phyloP scores from a whole-genome alignment of 768 basidiomycete species.

The Chalciporus piperatus region DNA sequence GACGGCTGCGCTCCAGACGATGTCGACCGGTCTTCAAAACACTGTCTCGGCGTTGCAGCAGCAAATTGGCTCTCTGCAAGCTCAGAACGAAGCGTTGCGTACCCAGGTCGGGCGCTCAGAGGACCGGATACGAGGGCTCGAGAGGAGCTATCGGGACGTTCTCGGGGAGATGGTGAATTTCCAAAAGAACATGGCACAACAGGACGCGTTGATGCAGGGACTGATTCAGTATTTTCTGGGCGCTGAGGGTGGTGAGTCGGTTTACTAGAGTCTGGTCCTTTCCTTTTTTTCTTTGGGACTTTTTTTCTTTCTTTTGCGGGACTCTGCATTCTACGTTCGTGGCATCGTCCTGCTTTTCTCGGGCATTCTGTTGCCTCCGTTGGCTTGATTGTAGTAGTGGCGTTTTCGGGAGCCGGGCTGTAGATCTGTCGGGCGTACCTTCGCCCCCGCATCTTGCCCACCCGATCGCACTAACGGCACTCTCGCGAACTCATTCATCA shows the following conservation, averaged over 20 bases:
- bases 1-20: slow-evolving; percentile 29
- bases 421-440: no score
- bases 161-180: slow-evolving; percentile 71
- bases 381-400: not conserved
- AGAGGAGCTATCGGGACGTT: slow-evolving; percentile 64
- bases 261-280: slow-evolving; percentile 2
- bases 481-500: no score
- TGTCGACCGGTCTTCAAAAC: slow-evolving; percentile 27
- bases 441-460: no score
- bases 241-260: slow-evolving; percentile 54
- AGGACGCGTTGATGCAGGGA: slow-evolving; percentile 80
- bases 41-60: slow-evolving; percentile 28
- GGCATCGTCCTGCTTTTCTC: no score
- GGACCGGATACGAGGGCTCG: slow-evolving; percentile 54
- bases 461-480: no score
- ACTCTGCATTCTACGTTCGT: not conserved
- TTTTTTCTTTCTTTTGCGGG: not conserved
- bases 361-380: not conserved
- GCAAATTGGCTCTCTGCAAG: slow-evolving; percentile 25
- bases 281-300: not conserved
- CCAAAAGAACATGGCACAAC: slow-evolving; percentile 74
- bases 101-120: slow-evolving; percentile 38
- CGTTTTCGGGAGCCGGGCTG: no score
- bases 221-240: slow-evolving; percentile 80
- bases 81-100: slow-evolving; percentile 32